Conservation (phyloP, 495 filamentous ascomycete species). For the Penicillium atrosanguineum region DNA sequence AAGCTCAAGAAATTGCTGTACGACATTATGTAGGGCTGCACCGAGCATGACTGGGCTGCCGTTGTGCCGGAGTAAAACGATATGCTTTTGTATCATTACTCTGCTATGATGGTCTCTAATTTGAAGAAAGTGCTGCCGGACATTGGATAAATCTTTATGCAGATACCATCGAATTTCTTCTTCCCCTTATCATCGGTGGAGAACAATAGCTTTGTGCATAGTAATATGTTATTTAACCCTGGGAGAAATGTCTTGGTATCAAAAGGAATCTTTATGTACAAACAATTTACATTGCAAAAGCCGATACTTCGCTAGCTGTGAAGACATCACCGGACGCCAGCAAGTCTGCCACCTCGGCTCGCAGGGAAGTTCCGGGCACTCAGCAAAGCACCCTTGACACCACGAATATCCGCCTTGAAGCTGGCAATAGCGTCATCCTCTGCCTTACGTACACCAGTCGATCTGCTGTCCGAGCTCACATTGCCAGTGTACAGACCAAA, state of each 20-base stretch:
- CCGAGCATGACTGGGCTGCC: too few relatives aligned
- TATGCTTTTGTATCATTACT: too few relatives aligned
- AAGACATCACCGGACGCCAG: constrained; percentile 16
- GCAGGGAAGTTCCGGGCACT: constrained; percentile 69
- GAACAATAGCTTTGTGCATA: background rate
- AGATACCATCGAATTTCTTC: too few relatives aligned
- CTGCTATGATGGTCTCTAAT: too few relatives aligned
- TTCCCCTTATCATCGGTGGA: background rate
- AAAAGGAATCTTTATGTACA: background rate
- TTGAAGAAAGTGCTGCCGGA: too few relatives aligned
- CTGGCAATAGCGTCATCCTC: constrained; percentile 75
- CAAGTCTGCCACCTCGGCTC: constrained; percentile 33
- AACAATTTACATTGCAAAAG: background rate
- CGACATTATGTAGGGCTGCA: too few relatives aligned
- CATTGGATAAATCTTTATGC: too few relatives aligned
- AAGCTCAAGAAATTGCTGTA: too few relatives aligned
- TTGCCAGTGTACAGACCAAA: constrained; percentile 33
- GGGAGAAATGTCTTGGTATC: background rate
- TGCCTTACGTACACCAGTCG: constrained; percentile 42
- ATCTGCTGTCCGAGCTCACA: constrained; percentile 22
- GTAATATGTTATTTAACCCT: background rate
- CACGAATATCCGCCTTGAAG: constrained; percentile 79
- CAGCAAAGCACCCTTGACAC: constrained; percentile 90
- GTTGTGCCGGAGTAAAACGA: too few relatives aligned
- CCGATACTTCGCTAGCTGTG: background rate